Conservation (phyloP, 768 basidiomycete species). For the Termitomyces sp. region DNA sequence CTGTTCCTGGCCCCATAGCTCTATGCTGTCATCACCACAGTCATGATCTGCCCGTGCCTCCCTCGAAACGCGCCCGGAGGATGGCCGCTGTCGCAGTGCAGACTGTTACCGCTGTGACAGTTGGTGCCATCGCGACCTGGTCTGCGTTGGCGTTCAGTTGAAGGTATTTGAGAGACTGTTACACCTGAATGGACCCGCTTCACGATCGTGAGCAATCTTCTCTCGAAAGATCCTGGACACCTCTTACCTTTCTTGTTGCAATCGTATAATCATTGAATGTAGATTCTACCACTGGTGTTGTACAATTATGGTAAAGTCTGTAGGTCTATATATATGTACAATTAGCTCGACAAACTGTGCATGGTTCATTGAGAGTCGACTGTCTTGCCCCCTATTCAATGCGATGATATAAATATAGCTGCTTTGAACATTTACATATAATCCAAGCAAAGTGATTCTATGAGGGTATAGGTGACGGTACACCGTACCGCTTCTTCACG, state of each 20-base stretch:
- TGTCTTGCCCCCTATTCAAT: no score
- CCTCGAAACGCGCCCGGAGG: constrained; percentile 41
- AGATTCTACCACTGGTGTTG: not conserved
- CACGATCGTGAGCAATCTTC: not conserved
- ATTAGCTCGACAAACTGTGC: not conserved
- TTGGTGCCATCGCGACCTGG: constrained; percentile 73
- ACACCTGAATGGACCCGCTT: not conserved
- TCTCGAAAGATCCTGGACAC: not conserved
- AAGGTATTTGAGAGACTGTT: constrained; percentile 9
- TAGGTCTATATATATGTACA: not conserved
- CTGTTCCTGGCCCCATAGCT: constrained; percentile 1
- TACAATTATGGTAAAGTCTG: not conserved
- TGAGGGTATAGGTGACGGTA: constrained; percentile 6
- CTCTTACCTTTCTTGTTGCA: not conserved
- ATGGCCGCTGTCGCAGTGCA: constrained; percentile 40
- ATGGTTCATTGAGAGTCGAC: no score
- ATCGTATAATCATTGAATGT: not conserved
- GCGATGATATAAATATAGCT: not conserved
- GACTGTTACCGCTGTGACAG: constrained; percentile 54
- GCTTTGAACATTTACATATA: not conserved
- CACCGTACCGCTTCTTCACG: constrained; percentile 41
- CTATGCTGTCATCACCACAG: not conserved
- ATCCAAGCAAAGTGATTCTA: not conserved
- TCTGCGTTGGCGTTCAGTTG: constrained; percentile 63
- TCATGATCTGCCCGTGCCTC: constrained; percentile 1